These are phyloP conservation scores for Candida suzukii DNA, from an alignment of 805 yeast genomes.

Conservation along the genomic window DNA sequence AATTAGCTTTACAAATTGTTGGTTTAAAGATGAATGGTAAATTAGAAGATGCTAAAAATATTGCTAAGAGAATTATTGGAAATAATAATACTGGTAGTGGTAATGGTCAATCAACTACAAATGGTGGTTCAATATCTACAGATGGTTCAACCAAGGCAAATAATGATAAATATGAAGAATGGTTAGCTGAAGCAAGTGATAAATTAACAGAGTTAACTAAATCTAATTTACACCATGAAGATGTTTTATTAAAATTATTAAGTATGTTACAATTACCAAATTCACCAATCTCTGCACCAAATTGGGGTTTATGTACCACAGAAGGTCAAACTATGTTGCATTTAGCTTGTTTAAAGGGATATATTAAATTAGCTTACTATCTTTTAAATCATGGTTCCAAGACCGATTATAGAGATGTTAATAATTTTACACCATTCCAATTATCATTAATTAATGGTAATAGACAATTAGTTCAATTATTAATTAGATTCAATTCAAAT, in stretches of 20 bases:
- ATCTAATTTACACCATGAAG: slow-evolving; percentile 40
- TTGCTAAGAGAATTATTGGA: slow-evolving; percentile 87
- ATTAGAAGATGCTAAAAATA: slow-evolving; percentile 88
- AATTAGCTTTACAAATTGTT: slow-evolving; percentile 91
- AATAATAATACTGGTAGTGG: slow-evolving; percentile 34
- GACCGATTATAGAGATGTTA: slow-evolving; percentile 65
- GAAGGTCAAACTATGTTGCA: slow-evolving; percentile 90
- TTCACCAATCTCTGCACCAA: slow-evolving; percentile 53
- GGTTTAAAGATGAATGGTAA: slow-evolving; percentile 96
- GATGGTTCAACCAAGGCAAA: no score
- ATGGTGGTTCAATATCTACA: slow-evolving; percentile 12
- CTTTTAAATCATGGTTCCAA: slow-evolving; percentile 60
- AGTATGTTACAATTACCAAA: slow-evolving; percentile 59
- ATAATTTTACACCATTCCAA: slow-evolving; percentile 84
- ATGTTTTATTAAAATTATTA: slow-evolving; percentile 41
- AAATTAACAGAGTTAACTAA: slow-evolving; percentile 41
- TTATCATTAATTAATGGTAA: slow-evolving; percentile 76
- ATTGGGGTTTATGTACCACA: slow-evolving; percentile 72
- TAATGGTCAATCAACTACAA: slow-evolving; percentile 9
- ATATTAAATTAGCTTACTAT: slow-evolving; percentile 50
- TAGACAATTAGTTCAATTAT: slow-evolving; percentile 53
- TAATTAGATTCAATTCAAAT: slow-evolving; percentile 60
- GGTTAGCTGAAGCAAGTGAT: slow-evolving; percentile 48
- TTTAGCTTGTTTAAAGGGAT: slow-evolving; percentile 73
- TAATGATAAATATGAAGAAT: slow-evolving; percentile 27